Conservation (phyloP, 176 grass and related monocot genomes). For the Eremochloa ophiuroides region DNA sequence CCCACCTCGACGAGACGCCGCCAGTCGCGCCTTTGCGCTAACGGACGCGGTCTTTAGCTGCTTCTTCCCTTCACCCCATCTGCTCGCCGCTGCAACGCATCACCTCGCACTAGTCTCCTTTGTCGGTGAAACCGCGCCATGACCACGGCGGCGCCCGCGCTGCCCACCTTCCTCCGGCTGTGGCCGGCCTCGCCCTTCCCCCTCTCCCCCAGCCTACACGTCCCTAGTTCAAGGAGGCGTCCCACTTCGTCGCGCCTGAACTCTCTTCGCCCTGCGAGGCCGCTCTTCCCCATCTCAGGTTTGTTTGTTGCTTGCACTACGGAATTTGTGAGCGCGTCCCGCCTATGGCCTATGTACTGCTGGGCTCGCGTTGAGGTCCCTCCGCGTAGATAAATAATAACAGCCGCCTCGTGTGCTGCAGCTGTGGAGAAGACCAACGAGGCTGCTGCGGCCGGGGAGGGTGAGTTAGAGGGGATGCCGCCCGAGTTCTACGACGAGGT, state of each 20-base stretch:
- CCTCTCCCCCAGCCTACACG: neutral
- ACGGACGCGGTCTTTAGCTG: no score
- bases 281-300: conserved; percentile 38
- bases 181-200: neutral
- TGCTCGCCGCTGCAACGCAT: no score
- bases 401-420: neutral
- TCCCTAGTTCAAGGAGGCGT: neutral
- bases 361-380: neutral
- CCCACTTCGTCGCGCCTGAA: neutral
- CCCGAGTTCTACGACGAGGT: conserved; percentile 75
- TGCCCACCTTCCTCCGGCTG: conserved; percentile 6
- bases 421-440: conserved; percentile 33
- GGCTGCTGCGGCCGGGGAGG: conserved; percentile 9
- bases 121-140: conserved; percentile 2
- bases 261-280: neutral
- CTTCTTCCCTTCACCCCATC: no score
- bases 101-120: neutral
- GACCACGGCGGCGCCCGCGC: neutral
- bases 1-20: no score
- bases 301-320: neutral
- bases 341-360: neutral
- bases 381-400: neutral
- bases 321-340: neutral
- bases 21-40: no score
- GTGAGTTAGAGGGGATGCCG: conserved; percentile 37